A percentile compares a stretch with the other conserved stretches of the same genome.
These are phyloP conservation scores for Tolypocladium cylindrosporum DNA, from an alignment of 2,329 filamentous ascomycete species.

Conservation along the genomic window DNA sequence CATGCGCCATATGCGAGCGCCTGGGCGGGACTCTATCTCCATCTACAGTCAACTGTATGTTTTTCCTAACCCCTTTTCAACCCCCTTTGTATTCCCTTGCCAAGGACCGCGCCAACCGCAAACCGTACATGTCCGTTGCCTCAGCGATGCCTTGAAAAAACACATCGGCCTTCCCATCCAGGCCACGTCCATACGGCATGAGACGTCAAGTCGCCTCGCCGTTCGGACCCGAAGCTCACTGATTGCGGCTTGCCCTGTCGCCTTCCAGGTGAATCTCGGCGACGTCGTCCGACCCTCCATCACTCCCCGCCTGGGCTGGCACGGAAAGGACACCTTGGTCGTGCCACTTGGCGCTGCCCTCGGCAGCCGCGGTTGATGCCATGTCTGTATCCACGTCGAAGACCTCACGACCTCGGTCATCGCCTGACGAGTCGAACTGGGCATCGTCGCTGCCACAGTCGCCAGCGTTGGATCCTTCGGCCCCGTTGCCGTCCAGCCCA, in stretches of 20 bases:
- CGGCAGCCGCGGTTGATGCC: slow-evolving; percentile 10
- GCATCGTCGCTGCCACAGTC: slow-evolving; percentile 33
- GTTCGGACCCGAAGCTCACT: slow-evolving; percentile 5
- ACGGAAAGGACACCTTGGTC: slow-evolving; percentile 28
- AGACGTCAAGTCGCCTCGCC: neutral
- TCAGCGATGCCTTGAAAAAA: neutral
- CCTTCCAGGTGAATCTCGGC: slow-evolving; percentile 40
- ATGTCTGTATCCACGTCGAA: slow-evolving; percentile 21
- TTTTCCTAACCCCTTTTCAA: neutral
- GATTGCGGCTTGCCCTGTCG: slow-evolving; percentile 16
- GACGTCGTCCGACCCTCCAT: slow-evolving; percentile 32
- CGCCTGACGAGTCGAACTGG: slow-evolving; percentile 29
- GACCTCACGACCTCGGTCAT: slow-evolving; percentile 17
- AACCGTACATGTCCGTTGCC: neutral
- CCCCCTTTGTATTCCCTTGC: neutral
- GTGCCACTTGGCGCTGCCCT: slow-evolving; percentile 18
- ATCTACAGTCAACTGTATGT: slow-evolving; percentile 1
- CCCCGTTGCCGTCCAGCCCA: slow-evolving; percentile 20
- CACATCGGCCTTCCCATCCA: neutral
- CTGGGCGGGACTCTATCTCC: slow-evolving; percentile 8
- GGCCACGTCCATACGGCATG: neutral
- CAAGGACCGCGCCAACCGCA: neutral
- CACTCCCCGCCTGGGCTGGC: slow-evolving; percentile 22
- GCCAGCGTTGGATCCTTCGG: slow-evolving; percentile 19
- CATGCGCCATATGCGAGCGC: slow-evolving; percentile 6